Base-by-base conservation (phyloP, 768 basidiomycete species). In the Zangia roseola region DNA sequence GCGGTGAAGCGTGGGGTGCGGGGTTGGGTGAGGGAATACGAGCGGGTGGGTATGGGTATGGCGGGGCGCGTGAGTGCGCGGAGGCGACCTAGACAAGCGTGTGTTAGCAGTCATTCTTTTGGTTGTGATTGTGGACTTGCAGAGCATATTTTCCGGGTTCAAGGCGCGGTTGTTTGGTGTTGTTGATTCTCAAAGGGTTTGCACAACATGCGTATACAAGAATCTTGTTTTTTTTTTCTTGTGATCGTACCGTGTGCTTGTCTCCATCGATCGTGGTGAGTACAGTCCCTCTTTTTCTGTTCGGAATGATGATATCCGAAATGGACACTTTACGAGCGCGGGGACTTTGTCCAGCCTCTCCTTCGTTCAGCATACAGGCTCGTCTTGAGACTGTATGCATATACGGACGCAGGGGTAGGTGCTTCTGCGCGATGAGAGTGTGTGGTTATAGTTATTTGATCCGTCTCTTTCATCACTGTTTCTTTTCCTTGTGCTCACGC, bases 381-480 rank as follows among this genome's bases (percentile, higher is more conserved):
- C 65, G 67, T 68, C 49, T 56, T 68, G 66, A 61, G 65, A 55
- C 17, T 67, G 59, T 55, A 53, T 69, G 66, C 59, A 68, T 45
- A 63, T 68, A 68, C 53, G 61, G 67, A 58, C 43, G 66, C 49
- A 56, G 67, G 62, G n/a, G 65, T 58, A 53, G 66, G 49, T 67
- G 66, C 61, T 67, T 69, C 67, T 56, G 56, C 53, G 57, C 62
- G 45, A 62, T 67, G 66, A 69, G 35, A 51, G 53, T 26, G 56
- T 59, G 62, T 56, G 65, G 66, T 67, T 67, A 67, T 67, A 67
- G 67, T 67, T 67, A 67, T 67, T 67, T 67, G 65, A 67, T 50
- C 64, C 28, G 0, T 23, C 3, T 23, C 23, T 25, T 20, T 43
- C 12, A 12, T 26, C 5, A 6, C 16, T 24, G 12, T 30, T 21